phyloP scores from a whole-genome alignment of 495 filamentous ascomycete species.

The Stereocaulon alpinum region DNA sequence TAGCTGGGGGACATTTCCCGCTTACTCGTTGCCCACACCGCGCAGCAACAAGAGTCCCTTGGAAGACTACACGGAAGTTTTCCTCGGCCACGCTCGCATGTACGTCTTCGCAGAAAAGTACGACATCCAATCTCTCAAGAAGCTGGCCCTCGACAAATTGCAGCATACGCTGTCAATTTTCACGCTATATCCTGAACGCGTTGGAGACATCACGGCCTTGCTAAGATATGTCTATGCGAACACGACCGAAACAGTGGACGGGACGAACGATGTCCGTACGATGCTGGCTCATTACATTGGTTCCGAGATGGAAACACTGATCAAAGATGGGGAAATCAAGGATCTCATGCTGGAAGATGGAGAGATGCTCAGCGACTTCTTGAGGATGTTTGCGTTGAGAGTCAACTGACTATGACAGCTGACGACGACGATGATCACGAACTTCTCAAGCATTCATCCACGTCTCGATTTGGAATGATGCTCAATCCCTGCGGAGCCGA shows the following conservation, averaged over 20 bases:
- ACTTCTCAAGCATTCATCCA: too few relatives aligned
- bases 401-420: background rate
- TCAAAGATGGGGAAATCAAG: slow-evolving; percentile 23
- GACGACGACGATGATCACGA: too few relatives aligned
- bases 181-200: slow-evolving; percentile 23
- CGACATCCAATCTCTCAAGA: slow-evolving; percentile 26
- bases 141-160: slow-evolving; percentile 29
- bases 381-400: slow-evolving; percentile 17
- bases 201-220: slow-evolving; percentile 26
- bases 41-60: background rate
- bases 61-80: slow-evolving; percentile 31
- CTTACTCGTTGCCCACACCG: background rate
- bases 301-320: slow-evolving; percentile 24
- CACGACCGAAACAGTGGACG: slow-evolving; percentile 15
- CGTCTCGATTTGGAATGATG: too few relatives aligned
- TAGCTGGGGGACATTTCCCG: background rate
- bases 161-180: slow-evolving; percentile 26
- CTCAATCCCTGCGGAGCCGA: too few relatives aligned
- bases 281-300: slow-evolving; percentile 25
- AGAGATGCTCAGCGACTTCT: slow-evolving; percentile 18
- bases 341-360: slow-evolving; percentile 20
- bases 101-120: slow-evolving; percentile 34
- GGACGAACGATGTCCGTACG: slow-evolving; percentile 20
- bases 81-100: slow-evolving; percentile 31
- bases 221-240: slow-evolving; percentile 30